Evolutionary conservation across 164 flowering plant species (phyloP), one percentile per base, ranked within the genome.

Genomic region (Santalum album): DNA sequence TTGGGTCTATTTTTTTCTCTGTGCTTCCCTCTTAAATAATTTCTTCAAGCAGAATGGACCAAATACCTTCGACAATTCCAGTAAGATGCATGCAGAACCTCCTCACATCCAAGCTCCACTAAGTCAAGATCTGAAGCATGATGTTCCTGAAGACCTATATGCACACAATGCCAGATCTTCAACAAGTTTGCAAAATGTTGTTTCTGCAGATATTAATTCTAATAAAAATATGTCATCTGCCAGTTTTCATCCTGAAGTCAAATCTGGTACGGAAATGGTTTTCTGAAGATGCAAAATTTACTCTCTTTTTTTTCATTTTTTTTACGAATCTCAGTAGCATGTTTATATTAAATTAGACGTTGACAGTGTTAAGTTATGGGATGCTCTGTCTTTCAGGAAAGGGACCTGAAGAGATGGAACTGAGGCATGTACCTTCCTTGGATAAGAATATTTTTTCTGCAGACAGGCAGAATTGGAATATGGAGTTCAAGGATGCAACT

Each of bases 401-500:
- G 59, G 53, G 44, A 62, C 19, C 51, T 46, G 64, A 58, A 22
- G 58, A 51, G 25, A 59, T 34, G 57, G 78, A 67, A 40, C 39
- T 14, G 25, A 60, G 68, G 29, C 61, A 65, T 47, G 26, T 78
- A 16, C 65, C 57, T 57, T 42, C 59, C 25, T 59, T 62, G 17
- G 62, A 75, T 16, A 61, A 48, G 34, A 63, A 56, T 67, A 7
- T 22, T 47, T 65, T 36, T 51, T 52, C 70, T n/a, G 12, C 20
- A 0, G 66, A 65, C 49, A 58, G 67, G 58, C 73, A 79, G 47
- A 56, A 67, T 29, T 80, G 92, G 90, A 71, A 63, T 54, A 82
- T 82, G 90, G 85, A 79, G 50, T 94, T 90, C 57, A 87, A 83
- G 73, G 97, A 94, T 78, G 99, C 96, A 55, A 70, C 90, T 3